Evolutionary conservation across 495 filamentous ascomycete genomes (phyloP).

Genomic region (Podospora appendiculata): DNA sequence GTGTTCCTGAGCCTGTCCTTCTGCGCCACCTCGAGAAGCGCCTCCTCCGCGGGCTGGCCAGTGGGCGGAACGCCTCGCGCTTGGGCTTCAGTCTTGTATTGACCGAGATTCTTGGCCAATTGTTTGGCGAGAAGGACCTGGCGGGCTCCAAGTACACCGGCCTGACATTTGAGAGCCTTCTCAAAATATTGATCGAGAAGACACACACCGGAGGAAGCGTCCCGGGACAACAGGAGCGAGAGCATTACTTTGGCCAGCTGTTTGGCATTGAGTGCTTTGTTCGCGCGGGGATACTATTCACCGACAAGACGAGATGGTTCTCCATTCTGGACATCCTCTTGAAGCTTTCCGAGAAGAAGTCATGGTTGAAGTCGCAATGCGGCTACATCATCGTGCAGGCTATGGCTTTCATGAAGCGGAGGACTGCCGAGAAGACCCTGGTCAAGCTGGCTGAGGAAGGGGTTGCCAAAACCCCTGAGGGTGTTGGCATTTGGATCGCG

Average conservation of each 20-base stretch:
- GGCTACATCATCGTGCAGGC: conserved; percentile 60
- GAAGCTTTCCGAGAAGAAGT: conserved; percentile 55
- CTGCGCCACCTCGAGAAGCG: conserved; percentile 50
- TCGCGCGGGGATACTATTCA: conserved; percentile 63
- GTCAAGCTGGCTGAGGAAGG: conserved; percentile 53
- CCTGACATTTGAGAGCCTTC: conserved; percentile 46
- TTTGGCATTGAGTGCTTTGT: conserved; percentile 84
- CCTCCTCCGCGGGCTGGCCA: conserved; percentile 82
- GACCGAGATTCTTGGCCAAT: conserved; percentile 66
- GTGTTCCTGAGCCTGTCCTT: conserved; percentile 37
- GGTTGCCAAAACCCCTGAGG: conserved; percentile 71
- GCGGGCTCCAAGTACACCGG: conserved; percentile 35
- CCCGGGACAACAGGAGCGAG: conserved; percentile 73
- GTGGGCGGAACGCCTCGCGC: conserved; percentile 80
- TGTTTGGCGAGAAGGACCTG: conserved; percentile 42
- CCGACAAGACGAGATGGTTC: conserved; percentile 51
- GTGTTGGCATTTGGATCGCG: conserved; percentile 79
- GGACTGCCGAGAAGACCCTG: conserved; percentile 53
- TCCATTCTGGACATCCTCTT: conserved; percentile 52
- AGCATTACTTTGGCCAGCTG: conserved; percentile 75
- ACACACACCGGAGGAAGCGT: conserved; percentile 53
- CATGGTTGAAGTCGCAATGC: conserved; percentile 84
- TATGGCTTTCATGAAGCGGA: conserved; percentile 37
- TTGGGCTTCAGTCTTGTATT: conserved; percentile 87
- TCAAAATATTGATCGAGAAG: conserved; percentile 60